Base-by-base conservation (phyloP, 2,329 filamentous ascomycete genomes). In the Leptosphaerulina australis region DNA sequence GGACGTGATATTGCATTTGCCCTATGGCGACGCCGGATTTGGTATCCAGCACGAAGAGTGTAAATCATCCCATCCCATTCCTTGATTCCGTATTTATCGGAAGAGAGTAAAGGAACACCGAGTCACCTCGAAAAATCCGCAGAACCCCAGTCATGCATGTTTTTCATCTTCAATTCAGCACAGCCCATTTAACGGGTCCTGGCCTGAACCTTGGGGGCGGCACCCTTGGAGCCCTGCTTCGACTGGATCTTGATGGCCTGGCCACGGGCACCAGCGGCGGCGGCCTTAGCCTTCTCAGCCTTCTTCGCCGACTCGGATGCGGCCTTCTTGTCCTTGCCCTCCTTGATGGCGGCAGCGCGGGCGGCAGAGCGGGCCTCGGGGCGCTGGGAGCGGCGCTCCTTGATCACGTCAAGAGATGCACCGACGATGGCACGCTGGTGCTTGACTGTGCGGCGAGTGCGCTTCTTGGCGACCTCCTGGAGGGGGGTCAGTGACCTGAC, bases 401-500 rank as follows among this genome's bases (percentile, higher is more conserved):
- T 97, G 87, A 99, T 97, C 76, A 97, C 91, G 78, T 99, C 94
- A 79, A 99, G 92, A 62, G 94, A 97, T 69, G 94, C 94, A 86
- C 94, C 94, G 71, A 99, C 94, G 79, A 99, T 96, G 77, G 88
- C 93, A 84, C 94, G 92, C 87, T 99, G 94, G 79, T 90, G 80
- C 90, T 99, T 99, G 82, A 99, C 90, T 75, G 91, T 91, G 77
- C 91, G 91, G 84, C 94, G 94, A 68, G 91, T 91, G 77, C 94
- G 92, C 88, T 97, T 97, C 90, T 99, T 99, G 84, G 93, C 91
- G 76, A 96, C 88, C 86, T 99, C 94, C 94, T 99, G 79, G 84
- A 56, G 31, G 36, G 46, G 38, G 39, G 50, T 51, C 48, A 51
- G 48, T 51, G 48, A 46, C 41, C 48, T 45, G 41, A 45, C 48